Evolutionary conservation across 768 basidiomycete genomes (phyloP), one percentile per base, ranked within the genome.

Genomic region (Amanita phalloides): DNA sequence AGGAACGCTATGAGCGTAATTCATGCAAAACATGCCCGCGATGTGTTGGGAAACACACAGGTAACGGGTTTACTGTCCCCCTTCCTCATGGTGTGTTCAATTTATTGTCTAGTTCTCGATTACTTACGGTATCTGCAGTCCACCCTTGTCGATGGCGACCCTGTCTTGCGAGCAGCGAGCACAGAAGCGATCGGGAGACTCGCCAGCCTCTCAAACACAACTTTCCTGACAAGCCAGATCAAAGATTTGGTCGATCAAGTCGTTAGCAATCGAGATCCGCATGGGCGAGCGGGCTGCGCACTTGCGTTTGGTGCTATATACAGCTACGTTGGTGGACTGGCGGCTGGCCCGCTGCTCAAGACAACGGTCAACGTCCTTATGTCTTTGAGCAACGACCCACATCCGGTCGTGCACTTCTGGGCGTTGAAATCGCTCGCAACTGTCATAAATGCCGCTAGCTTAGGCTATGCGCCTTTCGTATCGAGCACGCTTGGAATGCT

Each of bases 351-450:
- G 0, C 75, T 97, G 13, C 75, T 98, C 54, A 98, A 97, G 66
- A 96, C 94, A 0, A 91, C 94, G 0, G 88, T 95, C 55, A 93
- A 96, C 61, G 84, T 98, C 42, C 74, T 97, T 35, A 90, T 95
- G 81, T 95, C 94, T 0, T 78, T 99, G 17, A 83, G 86, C 65
- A 93, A 89, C 55, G 96, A 99, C 64, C 93, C 95, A 0, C 96
- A 98, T 63, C 95, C 96, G 0, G 77, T 92, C 30, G 96, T 97
- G 5, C 95, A 98, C 65, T 96, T 86, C 61, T 94, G 88, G 83
- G 85, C 95, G 2, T 71, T 97, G 55, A 82, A 79, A 45, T 88
- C 96, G 1, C 72, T 99, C 28, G 81, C 86, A 5, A 75, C 80
- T 13, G 94, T 98, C 53, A 85, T 96, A 63, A 84, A 90, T 61